phyloP scores from a whole-genome alignment of 1,139 yeast genomes.

The Debaryomyces nepalensis region DNA sequence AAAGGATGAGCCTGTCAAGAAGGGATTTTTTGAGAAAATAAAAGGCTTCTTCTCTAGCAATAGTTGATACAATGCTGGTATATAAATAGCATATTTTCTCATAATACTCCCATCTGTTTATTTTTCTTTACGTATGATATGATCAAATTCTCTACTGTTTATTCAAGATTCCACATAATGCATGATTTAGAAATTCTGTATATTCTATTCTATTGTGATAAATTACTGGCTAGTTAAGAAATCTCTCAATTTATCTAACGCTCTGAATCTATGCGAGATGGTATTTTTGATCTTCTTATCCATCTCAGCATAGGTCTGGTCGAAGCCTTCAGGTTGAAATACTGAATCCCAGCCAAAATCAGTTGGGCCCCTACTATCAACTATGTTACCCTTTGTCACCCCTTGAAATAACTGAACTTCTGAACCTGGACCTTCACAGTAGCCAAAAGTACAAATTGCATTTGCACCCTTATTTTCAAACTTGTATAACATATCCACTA shows the following conservation, averaged over 20 bases:
- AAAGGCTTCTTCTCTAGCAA: slow-evolving; percentile 30
- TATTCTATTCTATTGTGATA: background rate
- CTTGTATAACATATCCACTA: slow-evolving; percentile 75
- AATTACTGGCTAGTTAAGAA: slow-evolving; percentile 43
- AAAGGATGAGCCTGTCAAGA: slow-evolving; percentile 25
- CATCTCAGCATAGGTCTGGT: slow-evolving; percentile 92
- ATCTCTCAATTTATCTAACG: slow-evolving; percentile 71
- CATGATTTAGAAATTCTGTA: background rate
- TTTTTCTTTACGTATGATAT: slow-evolving; percentile 2
- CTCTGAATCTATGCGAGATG: slow-evolving; percentile 86
- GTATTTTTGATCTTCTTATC: slow-evolving; percentile 71
- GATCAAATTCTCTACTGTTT: slow-evolving; percentile 3
- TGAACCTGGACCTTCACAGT: slow-evolving; percentile 78
- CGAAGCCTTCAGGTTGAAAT: slow-evolving; percentile 75
- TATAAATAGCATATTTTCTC: too few species aligned
- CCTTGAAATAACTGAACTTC: slow-evolving; percentile 84
- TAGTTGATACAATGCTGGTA: too few species aligned
- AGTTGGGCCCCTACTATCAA: slow-evolving; percentile 73
- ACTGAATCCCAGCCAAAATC: slow-evolving; percentile 95
- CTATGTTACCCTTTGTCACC: slow-evolving; percentile 78
- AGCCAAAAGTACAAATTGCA: slow-evolving; percentile 93
- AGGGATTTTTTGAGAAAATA: slow-evolving; percentile 38
- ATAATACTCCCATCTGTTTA: background rate
- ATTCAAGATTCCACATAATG: slow-evolving; percentile 4
- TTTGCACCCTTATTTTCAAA: slow-evolving; percentile 85